phyloP scores from a whole-genome alignment of 2,329 filamentous ascomycete genomes.

The Colletotrichum kahawae region DNA sequence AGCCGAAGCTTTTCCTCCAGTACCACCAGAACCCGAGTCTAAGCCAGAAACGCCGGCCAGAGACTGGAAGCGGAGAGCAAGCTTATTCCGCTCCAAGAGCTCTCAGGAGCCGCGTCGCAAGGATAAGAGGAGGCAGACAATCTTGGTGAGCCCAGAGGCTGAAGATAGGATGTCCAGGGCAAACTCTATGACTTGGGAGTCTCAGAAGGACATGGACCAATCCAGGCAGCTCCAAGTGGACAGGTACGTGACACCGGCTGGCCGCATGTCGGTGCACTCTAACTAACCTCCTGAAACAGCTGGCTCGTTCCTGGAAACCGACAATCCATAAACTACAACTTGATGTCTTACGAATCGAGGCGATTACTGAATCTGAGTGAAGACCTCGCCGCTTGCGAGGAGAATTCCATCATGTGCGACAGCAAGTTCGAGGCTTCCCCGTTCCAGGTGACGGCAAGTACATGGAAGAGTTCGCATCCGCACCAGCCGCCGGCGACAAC shows the following conservation, averaged over 20 bases:
- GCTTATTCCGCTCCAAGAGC: conserved; percentile 23
- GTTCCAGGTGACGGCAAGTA: conserved; percentile 31
- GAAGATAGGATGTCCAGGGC: conserved; percentile 20
- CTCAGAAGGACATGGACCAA: conserved; percentile 22
- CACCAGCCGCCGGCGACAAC: conserved; percentile 19
- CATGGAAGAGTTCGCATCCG: conserved; percentile 42
- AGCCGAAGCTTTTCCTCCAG: neutral
- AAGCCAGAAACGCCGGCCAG: neutral
- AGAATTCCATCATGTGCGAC: conserved; percentile 38
- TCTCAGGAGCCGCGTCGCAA: conserved; percentile 10
- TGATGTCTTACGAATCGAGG: conserved; percentile 50
- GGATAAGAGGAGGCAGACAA: neutral
- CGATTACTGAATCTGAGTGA: conserved; percentile 45
- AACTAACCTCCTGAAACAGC: conserved; percentile 26
- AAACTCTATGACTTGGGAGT: conserved; percentile 24
- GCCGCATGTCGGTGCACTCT: neutral
- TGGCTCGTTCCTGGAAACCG: conserved; percentile 37
- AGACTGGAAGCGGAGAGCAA: conserved; percentile 21
- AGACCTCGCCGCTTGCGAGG: conserved; percentile 33
- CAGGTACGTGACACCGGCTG: neutral
- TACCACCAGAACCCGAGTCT: neutral
- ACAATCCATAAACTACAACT: conserved; percentile 47
- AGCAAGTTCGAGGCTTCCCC: conserved; percentile 35
- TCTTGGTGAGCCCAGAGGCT: neutral
- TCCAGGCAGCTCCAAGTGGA: conserved; percentile 21